Base-by-base conservation (phyloP, 2,329 filamentous ascomycete species). In the Tolypocladium inflatum region DNA sequence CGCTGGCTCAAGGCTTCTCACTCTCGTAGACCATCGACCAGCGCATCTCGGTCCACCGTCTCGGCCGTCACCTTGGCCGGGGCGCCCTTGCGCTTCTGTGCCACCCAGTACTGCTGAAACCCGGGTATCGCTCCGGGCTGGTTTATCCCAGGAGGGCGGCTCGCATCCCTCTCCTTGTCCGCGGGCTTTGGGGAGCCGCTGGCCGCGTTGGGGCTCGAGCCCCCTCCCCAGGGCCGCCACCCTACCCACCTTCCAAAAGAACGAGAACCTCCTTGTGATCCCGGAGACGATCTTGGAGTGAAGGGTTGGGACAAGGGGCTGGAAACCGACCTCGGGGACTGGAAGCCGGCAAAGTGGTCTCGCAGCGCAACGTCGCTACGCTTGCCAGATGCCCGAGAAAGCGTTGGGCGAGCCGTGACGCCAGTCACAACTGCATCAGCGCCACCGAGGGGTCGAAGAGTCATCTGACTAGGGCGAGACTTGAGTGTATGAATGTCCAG, bases 401-500 rank as follows among this genome's bases (percentile, higher is more conserved):
- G 66, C n/a, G 80, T 85, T 4, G 84, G 82, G 35, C 78, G 79
- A 0, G 85, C 84, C 0, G 77, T 81, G 6, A 87, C 76, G n/a
- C 80, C 79, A 43, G 81, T 82, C 50, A 86, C 73, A 30, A 84
- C 75, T 3, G 81, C 82, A 41, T 81, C 82, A 43, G 78, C 76
- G 58, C 77, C 77, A 59, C 80, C 83, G 30, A 82, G 73, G 38
- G 78, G 76, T 55, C 80, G 69, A 61, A 84, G 67, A 26, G 86
- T 83, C 59, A 94, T 80, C 66, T 95, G 90, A 39, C 88, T 90
- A 0, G 90, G 90, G 4, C 89, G 83, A 1, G 81, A 80, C 65
- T 87, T 86, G 5, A 95, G 78, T 0, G 89, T 91, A 70, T 96
- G 91, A 55, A 96, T 95, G 68, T 97, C 93, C 70, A 96, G 87